phyloP scores from a whole-genome alignment of 805 yeast species.

The Dipodascopsis uninucleata region DNA sequence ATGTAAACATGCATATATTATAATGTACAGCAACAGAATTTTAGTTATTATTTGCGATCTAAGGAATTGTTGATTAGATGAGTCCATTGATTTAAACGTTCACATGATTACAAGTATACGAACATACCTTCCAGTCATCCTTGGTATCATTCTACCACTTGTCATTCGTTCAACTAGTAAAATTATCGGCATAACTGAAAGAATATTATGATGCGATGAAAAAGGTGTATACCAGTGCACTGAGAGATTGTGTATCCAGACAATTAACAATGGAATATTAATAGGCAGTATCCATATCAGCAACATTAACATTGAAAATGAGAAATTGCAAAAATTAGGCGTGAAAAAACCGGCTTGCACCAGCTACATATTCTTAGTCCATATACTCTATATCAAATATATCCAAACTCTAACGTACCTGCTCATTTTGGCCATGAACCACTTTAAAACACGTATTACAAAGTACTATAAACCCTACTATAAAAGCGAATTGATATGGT shows the following conservation, averaged over 20 bases:
- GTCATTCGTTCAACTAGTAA: conserved; percentile 54
- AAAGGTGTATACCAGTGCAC: conserved; percentile 81
- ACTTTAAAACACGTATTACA: conserved; percentile 44
- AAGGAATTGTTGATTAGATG: conserved; percentile 13
- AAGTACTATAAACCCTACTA: conserved; percentile 59
- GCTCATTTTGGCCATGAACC: conserved; percentile 7
- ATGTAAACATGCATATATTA: conserved; percentile 60
- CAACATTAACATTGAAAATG: conserved; percentile 57
- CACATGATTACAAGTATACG: background rate
- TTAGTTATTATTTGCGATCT: conserved; percentile 38
- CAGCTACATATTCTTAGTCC: background rate
- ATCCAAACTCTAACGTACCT: conserved; percentile 8
- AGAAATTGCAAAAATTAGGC: conserved; percentile 50
- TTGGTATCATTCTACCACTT: conserved; percentile 48
- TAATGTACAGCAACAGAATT: conserved; percentile 48
- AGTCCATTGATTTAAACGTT: too few species aligned
- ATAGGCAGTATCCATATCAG: conserved; percentile 79
- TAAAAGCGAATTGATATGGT: conserved; percentile 78
- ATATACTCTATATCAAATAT: background rate
- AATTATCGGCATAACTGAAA: conserved; percentile 73
- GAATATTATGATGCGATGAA: conserved; percentile 76
- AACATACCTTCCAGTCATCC: conserved; percentile 24
- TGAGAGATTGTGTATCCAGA: conserved; percentile 74
- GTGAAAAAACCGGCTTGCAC: conserved; percentile 2
- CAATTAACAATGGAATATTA: conserved; percentile 71